Percentiles rank a stretch among this genome's conserved stretches.
phyloP scores from a whole-genome alignment of 257 asterid species.

The Solanum lycopersicoides region DNA sequence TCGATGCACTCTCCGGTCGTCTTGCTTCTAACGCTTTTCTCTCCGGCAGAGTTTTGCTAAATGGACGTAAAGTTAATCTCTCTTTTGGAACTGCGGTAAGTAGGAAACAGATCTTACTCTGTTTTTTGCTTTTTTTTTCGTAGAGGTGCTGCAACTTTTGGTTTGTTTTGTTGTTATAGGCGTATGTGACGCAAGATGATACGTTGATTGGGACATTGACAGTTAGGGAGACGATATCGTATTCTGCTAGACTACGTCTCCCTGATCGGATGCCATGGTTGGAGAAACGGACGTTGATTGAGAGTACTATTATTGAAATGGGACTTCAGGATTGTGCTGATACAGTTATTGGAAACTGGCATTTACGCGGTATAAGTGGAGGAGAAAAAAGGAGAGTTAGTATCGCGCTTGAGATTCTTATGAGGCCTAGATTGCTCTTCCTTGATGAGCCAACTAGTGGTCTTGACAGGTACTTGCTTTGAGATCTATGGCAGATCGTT shows the following conservation, averaged over 20 bases:
- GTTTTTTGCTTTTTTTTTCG: too few relatives aligned
- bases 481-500: neutral
- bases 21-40: slow-evolving; percentile 88
- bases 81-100: slow-evolving; percentile 90
- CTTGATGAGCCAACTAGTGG: slow-evolving; percentile 98
- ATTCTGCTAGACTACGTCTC: slow-evolving; percentile 73
- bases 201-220: slow-evolving; percentile 91
- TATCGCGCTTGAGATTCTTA: slow-evolving; percentile 82
- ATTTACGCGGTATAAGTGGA: slow-evolving; percentile 87
- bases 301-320: slow-evolving; percentile 94
- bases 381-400: slow-evolving; percentile 94
- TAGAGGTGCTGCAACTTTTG: neutral
- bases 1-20: slow-evolving; percentile 84
- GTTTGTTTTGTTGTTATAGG: slow-evolving; percentile 21
- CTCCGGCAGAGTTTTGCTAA: slow-evolving; percentile 70
- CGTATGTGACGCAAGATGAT: slow-evolving; percentile 96
- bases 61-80: slow-evolving; percentile 83
- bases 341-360: slow-evolving; percentile 96
- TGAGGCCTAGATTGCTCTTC: slow-evolving; percentile 90
- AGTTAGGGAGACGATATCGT: slow-evolving; percentile 76
- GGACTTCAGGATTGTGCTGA: slow-evolving; percentile 98
- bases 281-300: slow-evolving; percentile 67
- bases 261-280: slow-evolving; percentile 80
- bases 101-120: neutral
- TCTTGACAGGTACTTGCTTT: slow-evolving; percentile 57